Base-by-base conservation (phyloP, 176 grass and related monocot species). In the Avena eriantha region DNA sequence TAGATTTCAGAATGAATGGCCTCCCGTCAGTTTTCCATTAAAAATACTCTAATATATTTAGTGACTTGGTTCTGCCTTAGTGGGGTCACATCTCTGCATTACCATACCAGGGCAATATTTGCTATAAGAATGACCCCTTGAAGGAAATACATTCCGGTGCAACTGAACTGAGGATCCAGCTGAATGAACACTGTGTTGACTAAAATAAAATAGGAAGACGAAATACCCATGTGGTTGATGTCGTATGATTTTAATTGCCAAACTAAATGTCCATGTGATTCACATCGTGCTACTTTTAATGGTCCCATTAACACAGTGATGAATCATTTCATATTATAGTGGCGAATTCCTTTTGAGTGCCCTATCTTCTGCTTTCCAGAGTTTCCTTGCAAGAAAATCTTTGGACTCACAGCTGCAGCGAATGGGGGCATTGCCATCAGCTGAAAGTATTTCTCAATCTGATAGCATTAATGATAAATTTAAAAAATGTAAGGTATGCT, bases 361-460 rank as follows among this genome's bases (percentile, higher is more conserved):
- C n/a, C 6, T 88, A 75, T 79, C 29, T 91, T 83, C 31, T 78
- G 48, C 51, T 85, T 90, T 73, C 19, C 88, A 96, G 97, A 99
- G 92, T 87, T 96, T 91, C 89, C 73, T 99, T 76, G 97, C 85
- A 61, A 91, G 92, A 87, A 96, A 96, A 83, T 96, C 91, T 11
- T 84, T 99, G 84, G 92, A 94, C 81, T 90, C 34, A 10, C 97
- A 99, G 47, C 87, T 99, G 78, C 90, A 90, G 76, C 76, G 34
- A 84, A 94, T 99, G 88, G 94, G 89, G 14, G 81, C 84, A 69
- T 73, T 99, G 76, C 90, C 87, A 86, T 87, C 90, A 81, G 58
- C 84, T 91, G 97, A 94, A 88, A 94, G 88, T 91, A 93, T 96
- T 84, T 88, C 87, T 67, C 80, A 76, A 66, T 88, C 88, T 46